These are phyloP conservation scores for Didymella exigua DNA, from an alignment of 2,329 filamentous ascomycete species.

Conservation along the genomic window DNA sequence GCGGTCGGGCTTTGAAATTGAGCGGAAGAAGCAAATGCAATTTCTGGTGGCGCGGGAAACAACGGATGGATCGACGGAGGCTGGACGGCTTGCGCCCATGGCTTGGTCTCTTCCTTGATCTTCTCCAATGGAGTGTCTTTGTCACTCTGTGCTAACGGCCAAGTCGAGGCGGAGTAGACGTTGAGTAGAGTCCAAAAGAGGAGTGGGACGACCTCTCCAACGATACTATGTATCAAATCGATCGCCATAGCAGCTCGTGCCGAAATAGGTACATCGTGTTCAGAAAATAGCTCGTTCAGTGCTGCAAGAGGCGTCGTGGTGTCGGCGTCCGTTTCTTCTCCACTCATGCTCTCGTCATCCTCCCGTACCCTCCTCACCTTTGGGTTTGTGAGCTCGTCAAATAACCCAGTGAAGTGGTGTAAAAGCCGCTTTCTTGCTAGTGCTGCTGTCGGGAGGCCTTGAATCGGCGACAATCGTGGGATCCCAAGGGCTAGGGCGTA, in stretches of 20 bases:
- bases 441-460: conserved; percentile 47
- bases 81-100: conserved; percentile 40
- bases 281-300: conserved; percentile 39
- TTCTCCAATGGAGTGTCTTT: conserved; percentile 26
- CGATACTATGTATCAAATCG: conserved; percentile 35
- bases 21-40: conserved; percentile 28
- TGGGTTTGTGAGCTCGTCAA: conserved; percentile 36
- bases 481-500: conserved; percentile 60
- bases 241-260: conserved; percentile 41
- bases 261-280: conserved; percentile 34
- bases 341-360: conserved; percentile 44
- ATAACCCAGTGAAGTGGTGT: conserved; percentile 35
- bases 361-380: conserved; percentile 33
- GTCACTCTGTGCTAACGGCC: conserved; percentile 7
- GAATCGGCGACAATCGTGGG: conserved; percentile 62
- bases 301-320: conserved; percentile 38
- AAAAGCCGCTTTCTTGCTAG: conserved; percentile 43
- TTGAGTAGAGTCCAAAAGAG: conserved; percentile 44
- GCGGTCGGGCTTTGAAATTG: conserved; percentile 17
- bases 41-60: conserved; percentile 44
- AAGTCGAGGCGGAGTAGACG: conserved; percentile 29
- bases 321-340: conserved; percentile 44
- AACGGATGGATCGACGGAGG: conserved; percentile 45
- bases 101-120: conserved; percentile 38
- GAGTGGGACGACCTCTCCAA: conserved; percentile 38